Conservation (phyloP, 805 yeast genomes). For the Starmera dryadoides region DNA sequence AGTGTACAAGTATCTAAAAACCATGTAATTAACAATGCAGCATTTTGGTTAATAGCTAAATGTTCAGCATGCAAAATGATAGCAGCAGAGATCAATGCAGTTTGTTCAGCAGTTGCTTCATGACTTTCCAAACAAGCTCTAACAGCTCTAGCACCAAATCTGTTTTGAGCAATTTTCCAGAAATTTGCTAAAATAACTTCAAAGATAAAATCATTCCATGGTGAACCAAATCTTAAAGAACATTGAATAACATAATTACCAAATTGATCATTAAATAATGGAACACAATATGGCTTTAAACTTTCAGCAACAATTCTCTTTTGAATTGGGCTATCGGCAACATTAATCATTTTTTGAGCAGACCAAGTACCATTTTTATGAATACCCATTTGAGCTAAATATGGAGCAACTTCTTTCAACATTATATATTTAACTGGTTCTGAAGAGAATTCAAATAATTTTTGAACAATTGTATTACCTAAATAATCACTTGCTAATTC, state of each 20-base stretch:
- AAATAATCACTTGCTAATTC: constrained; percentile 87
- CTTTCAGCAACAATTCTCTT: constrained; percentile 60
- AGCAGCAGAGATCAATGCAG: constrained; percentile 64
- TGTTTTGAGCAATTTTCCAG: constrained; percentile 72
- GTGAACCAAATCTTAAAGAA: constrained; percentile 82
- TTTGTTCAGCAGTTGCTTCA: constrained; percentile 58
- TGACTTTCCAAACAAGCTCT: constrained; percentile 87
- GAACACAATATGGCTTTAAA: constrained; percentile 73
- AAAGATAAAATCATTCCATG: constrained; percentile 84
- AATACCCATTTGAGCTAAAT: constrained; percentile 82
- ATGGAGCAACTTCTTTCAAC: constrained; percentile 72
- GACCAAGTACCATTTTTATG: constrained; percentile 99
- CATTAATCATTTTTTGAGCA: constrained; percentile 87
- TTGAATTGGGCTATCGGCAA: constrained; percentile 56
- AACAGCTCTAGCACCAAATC: constrained; percentile 94
- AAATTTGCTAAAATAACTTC: constrained; percentile 76
- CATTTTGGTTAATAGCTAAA: constrained; percentile 77
- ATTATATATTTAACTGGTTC: constrained; percentile 70
- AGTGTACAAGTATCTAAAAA: constrained; percentile 76
- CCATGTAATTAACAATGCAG: constrained; percentile 89
- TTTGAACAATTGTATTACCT: constrained; percentile 94
- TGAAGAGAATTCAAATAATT: constrained; percentile 67
- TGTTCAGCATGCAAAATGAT: constrained; percentile 74
- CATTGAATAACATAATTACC: constrained; percentile 96
- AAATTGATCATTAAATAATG: constrained; percentile 88